A percentile compares a stretch with the other conserved stretches of the same genome.
Evolutionary conservation across 257 asterid genomes (phyloP).

Genomic region (Ligustrum vulgare): DNA sequence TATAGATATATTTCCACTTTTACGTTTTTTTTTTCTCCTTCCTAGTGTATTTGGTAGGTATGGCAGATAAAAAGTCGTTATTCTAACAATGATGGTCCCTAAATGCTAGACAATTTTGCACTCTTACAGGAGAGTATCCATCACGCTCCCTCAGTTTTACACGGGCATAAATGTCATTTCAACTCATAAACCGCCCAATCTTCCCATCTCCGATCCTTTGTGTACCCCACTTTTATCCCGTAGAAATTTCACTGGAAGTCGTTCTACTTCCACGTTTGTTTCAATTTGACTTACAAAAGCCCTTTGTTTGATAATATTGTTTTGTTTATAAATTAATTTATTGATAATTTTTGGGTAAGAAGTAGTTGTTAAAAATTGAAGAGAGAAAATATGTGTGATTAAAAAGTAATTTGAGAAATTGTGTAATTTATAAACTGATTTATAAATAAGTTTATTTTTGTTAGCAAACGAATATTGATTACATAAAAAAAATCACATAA

Average conservation of each 20-base stretch:
- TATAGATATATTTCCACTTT: not conserved
- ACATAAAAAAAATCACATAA: no score
- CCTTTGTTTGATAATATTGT: no score
- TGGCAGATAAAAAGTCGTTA: not conserved
- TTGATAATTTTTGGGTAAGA: no score
- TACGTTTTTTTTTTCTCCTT: not conserved
- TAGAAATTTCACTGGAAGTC: not conserved
- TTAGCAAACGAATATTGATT: no score
- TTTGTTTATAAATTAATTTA: no score
- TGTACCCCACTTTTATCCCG: constrained; percentile 3
- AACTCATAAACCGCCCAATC: constrained; percentile 12
- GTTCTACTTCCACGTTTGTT: not conserved
- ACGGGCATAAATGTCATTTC: constrained; percentile 29
- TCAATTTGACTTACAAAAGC: not conserved
- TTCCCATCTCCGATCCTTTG: constrained; percentile 3
- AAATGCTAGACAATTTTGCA: not conserved
- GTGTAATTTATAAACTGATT: no score
- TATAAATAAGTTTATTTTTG: no score
- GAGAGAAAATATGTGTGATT: no score
- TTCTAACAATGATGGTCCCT: not conserved
- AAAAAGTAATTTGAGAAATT: no score
- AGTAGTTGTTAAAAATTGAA: no score
- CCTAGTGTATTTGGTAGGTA: not conserved
- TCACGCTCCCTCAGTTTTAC: not conserved
- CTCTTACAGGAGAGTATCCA: not conserved